Percentiles rank a stretch among this genome's conserved stretches.
Evolutionary conservation across 2,329 filamentous ascomycete species (phyloP).

Genomic region (Fusarium domesticum): DNA sequence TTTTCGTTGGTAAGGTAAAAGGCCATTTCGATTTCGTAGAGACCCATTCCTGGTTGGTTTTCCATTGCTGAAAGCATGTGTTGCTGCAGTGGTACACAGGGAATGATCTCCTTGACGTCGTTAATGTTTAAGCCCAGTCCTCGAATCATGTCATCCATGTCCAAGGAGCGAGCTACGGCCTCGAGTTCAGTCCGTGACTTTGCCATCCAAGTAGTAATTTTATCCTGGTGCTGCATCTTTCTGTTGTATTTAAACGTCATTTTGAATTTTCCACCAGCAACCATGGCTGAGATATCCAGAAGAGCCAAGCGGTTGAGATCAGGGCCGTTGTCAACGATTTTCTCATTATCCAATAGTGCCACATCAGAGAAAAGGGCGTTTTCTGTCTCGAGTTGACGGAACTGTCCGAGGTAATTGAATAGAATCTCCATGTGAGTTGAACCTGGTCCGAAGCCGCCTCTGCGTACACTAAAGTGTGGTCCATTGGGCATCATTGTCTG

Average conservation of each 20-base stretch:
- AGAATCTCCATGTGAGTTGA: not conserved
- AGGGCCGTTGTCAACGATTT: not conserved
- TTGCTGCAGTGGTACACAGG: too few species aligned
- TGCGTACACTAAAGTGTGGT: not conserved
- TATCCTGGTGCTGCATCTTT: constrained; percentile 1
- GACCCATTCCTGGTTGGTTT: too few species aligned
- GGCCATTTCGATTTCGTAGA: too few species aligned
- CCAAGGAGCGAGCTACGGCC: too few species aligned
- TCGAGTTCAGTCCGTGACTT: too few species aligned
- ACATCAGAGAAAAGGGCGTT: constrained; percentile 1
- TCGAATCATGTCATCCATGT: too few species aligned
- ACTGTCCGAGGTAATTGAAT: constrained; percentile 5
- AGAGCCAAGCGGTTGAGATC: not conserved
- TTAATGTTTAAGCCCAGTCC: too few species aligned
- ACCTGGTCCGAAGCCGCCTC: not conserved
- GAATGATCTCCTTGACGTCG: too few species aligned
- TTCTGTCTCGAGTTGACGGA: constrained; percentile 5
- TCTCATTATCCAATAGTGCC: not conserved
- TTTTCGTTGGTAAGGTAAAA: too few species aligned
- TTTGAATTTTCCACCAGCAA: not conserved
- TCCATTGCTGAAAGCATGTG: too few species aligned
- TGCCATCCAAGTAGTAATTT: too few species aligned
- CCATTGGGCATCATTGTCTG: not conserved
- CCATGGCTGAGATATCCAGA: not conserved
- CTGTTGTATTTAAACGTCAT: constrained; percentile 1